Percentiles rank a stretch among this genome's conserved stretches.
Conservation (phyloP, 345 rosid genomes). For the Salix exigua region DNA sequence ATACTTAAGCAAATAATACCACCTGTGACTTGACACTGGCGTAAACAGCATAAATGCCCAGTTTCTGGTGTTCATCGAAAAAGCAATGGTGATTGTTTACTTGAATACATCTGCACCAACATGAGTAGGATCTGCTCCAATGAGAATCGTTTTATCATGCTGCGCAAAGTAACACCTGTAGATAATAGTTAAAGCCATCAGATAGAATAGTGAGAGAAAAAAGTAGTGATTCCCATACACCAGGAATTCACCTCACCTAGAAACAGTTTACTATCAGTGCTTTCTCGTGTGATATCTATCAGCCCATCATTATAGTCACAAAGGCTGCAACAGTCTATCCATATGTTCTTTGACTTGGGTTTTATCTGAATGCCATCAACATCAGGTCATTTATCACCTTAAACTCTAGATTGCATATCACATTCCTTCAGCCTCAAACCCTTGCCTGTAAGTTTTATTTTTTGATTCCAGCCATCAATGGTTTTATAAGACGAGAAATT, state of each 20-base stretch:
- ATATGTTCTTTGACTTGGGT: conserved; percentile 78
- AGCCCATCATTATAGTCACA: conserved; percentile 82
- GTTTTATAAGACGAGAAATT: conserved; percentile 83
- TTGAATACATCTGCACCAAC: conserved; percentile 66
- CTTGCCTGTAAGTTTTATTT: conserved; percentile 77
- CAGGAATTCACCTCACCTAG: conserved; percentile 46
- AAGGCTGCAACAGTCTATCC: conserved; percentile 94
- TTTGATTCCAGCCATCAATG: conserved; percentile 88
- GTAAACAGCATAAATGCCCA: conserved; percentile 90
- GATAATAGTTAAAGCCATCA: conserved; percentile 11
- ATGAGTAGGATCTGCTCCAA: conserved; percentile 83
- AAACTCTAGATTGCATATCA: conserved; percentile 83
- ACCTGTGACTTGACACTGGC: conserved; percentile 96
- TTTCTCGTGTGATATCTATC: conserved; percentile 89
- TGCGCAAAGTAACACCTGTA: conserved; percentile 76
- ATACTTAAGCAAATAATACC: not conserved
- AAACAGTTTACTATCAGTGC: conserved; percentile 81
- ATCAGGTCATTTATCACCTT: conserved; percentile 83
- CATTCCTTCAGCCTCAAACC: conserved; percentile 87
- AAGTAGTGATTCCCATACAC: not conserved
- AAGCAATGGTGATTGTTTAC: conserved; percentile 97
- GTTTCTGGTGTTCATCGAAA: conserved; percentile 78
- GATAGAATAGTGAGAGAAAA: not conserved
- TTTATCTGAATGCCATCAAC: conserved; percentile 94
- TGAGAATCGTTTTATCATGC: conserved; percentile 85